These are phyloP conservation scores for Candida sanyaensis DNA, from an alignment of 1,139 yeast genomes.

Conservation along the genomic window DNA sequence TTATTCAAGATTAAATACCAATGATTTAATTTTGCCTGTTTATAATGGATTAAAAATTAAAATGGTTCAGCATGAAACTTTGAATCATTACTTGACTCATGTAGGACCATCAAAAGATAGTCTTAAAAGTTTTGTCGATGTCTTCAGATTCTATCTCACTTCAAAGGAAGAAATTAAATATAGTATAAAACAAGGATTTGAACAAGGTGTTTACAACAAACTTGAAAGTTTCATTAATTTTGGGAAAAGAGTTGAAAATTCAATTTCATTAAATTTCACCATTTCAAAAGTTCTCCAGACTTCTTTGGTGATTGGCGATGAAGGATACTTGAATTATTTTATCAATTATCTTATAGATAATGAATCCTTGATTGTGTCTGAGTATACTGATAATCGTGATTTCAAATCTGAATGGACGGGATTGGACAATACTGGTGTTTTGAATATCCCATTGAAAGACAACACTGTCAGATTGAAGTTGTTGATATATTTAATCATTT, in stretches of 20 bases:
- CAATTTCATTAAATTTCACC: constrained; percentile 38
- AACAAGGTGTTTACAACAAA: constrained; percentile 58
- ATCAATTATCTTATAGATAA: constrained; percentile 16
- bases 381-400: constrained; percentile 51
- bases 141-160: constrained; percentile 51
- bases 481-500: constrained; percentile 27
- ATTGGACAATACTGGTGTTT: constrained; percentile 20
- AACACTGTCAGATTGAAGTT: constrained; percentile 20
- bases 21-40: constrained; percentile 49
- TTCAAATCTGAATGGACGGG: constrained; percentile 49
- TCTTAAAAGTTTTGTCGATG: constrained; percentile 28
- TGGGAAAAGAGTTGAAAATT: constrained; percentile 39
- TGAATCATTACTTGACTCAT: constrained; percentile 57
- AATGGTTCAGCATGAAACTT: constrained; percentile 77
- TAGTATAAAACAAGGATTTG: constrained; percentile 52
- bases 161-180: constrained; percentile 51
- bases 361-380: constrained; percentile 13
- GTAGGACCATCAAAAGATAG: constrained; percentile 40
- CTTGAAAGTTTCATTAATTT: constrained; percentile 61
- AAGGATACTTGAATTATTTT: constrained; percentile 32
- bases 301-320: constrained; percentile 37
- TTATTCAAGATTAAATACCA: constrained; percentile 61
- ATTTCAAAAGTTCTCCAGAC: constrained; percentile 36
- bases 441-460: constrained; percentile 14
- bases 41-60: constrained; percentile 63